phyloP scores from a whole-genome alignment of 2,329 filamentous ascomycete species.

The Aulographum hederae region DNA sequence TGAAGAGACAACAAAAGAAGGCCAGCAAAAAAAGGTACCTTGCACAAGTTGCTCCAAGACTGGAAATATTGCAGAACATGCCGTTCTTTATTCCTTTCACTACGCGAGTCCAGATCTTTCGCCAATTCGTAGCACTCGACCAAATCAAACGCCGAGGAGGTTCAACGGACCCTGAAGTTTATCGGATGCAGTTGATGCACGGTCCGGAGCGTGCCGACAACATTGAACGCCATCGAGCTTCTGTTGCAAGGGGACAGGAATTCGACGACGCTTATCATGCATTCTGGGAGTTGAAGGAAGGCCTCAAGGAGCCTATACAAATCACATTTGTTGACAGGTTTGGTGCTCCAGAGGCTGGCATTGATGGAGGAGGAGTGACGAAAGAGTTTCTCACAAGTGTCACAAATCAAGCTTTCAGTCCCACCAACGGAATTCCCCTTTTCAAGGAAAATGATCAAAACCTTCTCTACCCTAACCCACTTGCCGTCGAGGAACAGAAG shows the following conservation, averaged over 20 bases:
- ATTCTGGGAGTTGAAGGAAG: constrained; percentile 66
- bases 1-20: constrained; percentile 46
- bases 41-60: constrained; percentile 63
- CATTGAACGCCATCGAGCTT: constrained; percentile 44
- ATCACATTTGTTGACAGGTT: constrained; percentile 94
- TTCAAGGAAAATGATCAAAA: constrained; percentile 78
- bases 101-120: constrained; percentile 79
- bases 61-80: constrained; percentile 89
- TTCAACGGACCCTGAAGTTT: constrained; percentile 52
- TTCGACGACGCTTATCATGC: constrained; percentile 75
- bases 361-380: constrained; percentile 90
- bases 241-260: constrained; percentile 58
- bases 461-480: constrained; percentile 75
- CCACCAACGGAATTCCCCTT: constrained; percentile 30
- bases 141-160: constrained; percentile 52
- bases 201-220: constrained; percentile 2
- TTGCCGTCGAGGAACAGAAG: constrained; percentile 49
- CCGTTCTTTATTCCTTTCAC: constrained; percentile 92
- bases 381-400: constrained; percentile 92
- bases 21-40: constrained; percentile 52
- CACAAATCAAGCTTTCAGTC: constrained; percentile 65
- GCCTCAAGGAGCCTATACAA: constrained; percentile 84
- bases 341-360: constrained; percentile 71
- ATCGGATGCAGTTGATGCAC: constrained; percentile 41
- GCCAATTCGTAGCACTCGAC: constrained; percentile 77